phyloP scores from a whole-genome alignment of 768 basidiomycete genomes.

The Brasilioporus rufonigricans region DNA sequence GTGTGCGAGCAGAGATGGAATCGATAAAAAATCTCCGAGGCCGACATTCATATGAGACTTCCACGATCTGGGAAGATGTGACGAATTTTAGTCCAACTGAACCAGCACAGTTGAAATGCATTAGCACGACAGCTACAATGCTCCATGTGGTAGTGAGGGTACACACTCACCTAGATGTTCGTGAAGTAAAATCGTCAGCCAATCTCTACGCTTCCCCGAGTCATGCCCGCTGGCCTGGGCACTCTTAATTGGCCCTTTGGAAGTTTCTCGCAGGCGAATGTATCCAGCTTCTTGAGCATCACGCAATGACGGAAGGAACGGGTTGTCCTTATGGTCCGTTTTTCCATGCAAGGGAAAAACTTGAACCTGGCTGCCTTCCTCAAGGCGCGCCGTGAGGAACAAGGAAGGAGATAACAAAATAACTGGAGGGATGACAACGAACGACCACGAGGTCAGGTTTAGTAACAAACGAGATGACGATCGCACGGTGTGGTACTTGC shows the following conservation, averaged over 20 bases:
- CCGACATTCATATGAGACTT: slow-evolving; percentile 62
- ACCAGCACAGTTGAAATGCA: slow-evolving; percentile 3
- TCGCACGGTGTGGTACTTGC: slow-evolving; percentile 40
- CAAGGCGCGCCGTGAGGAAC: slow-evolving; percentile 58
- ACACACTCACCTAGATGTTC: slow-evolving; percentile 61
- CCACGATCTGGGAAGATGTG: slow-evolving; percentile 55
- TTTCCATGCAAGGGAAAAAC: slow-evolving; percentile 48
- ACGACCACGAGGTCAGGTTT: slow-evolving; percentile 12
- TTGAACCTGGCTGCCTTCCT: slow-evolving; percentile 45
- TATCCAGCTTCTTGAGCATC: slow-evolving; percentile 48
- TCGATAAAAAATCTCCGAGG: slow-evolving; percentile 55
- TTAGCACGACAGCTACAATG: slow-evolving; percentile 2
- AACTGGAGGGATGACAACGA: slow-evolving; percentile 35
- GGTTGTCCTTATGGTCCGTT: slow-evolving; percentile 34
- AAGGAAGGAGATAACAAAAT: slow-evolving; percentile 55
- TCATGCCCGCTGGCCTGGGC: slow-evolving; percentile 16
- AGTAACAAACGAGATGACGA: slow-evolving; percentile 6
- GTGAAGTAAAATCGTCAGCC: slow-evolving; percentile 64
- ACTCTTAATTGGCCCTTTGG: slow-evolving; percentile 14
- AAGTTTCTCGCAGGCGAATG: slow-evolving; percentile 53
- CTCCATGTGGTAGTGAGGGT: not conserved
- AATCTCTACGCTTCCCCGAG: slow-evolving; percentile 49
- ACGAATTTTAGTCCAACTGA: slow-evolving; percentile 74
- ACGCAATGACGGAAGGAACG: slow-evolving; percentile 50
- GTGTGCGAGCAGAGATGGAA: slow-evolving; percentile 38